Evolutionary conservation across 345 rosid genomes (phyloP), one percentile per base, ranked within the genome.

Genomic region (Lepidium africanum): DNA sequence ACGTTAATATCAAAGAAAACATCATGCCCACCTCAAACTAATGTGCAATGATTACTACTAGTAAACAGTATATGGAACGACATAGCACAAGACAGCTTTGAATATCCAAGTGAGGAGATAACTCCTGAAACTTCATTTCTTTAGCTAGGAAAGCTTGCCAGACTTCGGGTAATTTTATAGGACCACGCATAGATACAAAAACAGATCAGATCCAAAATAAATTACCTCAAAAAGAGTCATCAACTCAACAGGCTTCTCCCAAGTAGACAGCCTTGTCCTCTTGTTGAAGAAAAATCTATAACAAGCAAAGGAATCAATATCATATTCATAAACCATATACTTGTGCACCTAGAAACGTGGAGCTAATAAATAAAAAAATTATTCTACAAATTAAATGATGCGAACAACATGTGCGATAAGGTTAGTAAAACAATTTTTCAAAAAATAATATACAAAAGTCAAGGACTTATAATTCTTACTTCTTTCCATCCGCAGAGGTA

Each of bases 181-280:
- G 58, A 65, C 69, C 43, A 54, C 42, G 15, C 54, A 25, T 45
- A 45, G n/a, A 46, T 46, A 39, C 55, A 59, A 52, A 60, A 17
- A 61, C 13, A 52, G 51, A 61, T 54, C 45, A 60, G 50, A 62
- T 54, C 46, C 70, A 74, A 61, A 47, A 56, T 9, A 49, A 72
- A 82, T 86, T 77, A 89, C 97, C 99, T 94, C 99, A 81, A 78
- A 79, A 37, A 84, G 85, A 10, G 97, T 89, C 97, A 94, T 89
- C 83, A 94, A 78, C 70, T 91, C 97, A 52, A 78, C 67, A 60
- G 99, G 99, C 84, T 91, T 94, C 79, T 87, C 95, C 99, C 99
- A 94, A 57, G 84, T 83, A 54, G 97, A 91, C 79, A 74, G 82
- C 59, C 81, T 83, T 43, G 93, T 84, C 81, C 69, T 86, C 84